Evolutionary conservation across 2,329 filamentous ascomycete species (phyloP).

Genomic region (Fusarium pseudocircinatum): DNA sequence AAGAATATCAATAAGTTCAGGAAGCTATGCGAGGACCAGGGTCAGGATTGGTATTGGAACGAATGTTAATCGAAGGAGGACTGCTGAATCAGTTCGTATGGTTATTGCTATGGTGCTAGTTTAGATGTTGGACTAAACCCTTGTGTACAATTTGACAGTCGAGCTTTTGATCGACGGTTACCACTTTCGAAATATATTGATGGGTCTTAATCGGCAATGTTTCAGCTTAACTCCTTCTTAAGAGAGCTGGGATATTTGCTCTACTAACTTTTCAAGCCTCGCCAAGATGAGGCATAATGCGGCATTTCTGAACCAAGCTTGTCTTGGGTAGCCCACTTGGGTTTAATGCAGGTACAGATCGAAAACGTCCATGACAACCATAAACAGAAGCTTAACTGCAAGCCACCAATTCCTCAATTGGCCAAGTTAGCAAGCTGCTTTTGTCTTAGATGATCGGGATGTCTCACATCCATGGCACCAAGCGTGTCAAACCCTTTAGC

Average conservation of each 20-base stretch:
- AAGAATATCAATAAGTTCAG: background rate
- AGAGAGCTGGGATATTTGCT: too few relatives aligned
- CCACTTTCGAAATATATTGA: background rate
- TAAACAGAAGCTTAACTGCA: constrained; percentile 9
- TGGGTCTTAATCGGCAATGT: too few relatives aligned
- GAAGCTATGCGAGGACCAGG: too few relatives aligned
- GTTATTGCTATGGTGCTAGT: background rate
- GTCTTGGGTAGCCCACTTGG: background rate
- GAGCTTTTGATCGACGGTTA: background rate
- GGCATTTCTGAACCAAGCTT: background rate
- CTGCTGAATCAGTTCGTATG: background rate
- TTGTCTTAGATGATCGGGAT: background rate
- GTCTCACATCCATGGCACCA: background rate
- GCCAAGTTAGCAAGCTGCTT: background rate
- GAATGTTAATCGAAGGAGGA: background rate
- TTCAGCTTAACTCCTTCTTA: background rate
- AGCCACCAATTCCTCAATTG: background rate
- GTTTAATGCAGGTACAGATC: background rate
- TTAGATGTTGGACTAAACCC: background rate
- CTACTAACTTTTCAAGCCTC: too few relatives aligned
- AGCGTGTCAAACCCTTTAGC: background rate
- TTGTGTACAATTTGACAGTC: background rate
- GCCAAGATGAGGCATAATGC: too few relatives aligned
- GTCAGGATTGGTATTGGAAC: too few relatives aligned
- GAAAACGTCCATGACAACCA: background rate